A percentile compares a stretch with the other conserved stretches of the same genome.
Conservation (phyloP, 441 rosid genomes). For the Populus hybrid region DNA sequence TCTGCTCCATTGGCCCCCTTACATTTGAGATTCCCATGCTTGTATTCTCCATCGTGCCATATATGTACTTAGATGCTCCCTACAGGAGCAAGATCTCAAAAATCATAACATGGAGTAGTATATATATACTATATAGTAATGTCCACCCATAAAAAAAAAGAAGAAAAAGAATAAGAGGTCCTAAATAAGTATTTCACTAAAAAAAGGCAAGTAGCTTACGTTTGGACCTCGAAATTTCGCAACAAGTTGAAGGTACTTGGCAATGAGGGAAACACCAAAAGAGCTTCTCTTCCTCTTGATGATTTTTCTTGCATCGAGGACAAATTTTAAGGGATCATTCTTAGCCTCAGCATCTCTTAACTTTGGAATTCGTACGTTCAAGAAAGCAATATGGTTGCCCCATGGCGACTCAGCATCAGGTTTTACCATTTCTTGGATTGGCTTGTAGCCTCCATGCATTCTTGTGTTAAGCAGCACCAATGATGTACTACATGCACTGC, state of each 20-base stretch:
- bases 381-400: slow-evolving; percentile 7
- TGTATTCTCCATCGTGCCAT: slow-evolving; percentile 25
- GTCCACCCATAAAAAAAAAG: no score
- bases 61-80: slow-evolving; percentile 23
- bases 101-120: neutral
- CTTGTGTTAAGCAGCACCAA: slow-evolving; percentile 43
- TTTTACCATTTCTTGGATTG: slow-evolving; percentile 44
- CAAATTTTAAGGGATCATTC: slow-evolving; percentile 34
- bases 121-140: no score
- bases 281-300: slow-evolving; percentile 41
- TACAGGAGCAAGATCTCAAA: neutral
- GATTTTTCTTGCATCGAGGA: slow-evolving; percentile 21
- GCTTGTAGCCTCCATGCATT: slow-evolving; percentile 29
- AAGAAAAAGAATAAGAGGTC: neutral
- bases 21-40: slow-evolving; percentile 35
- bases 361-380: slow-evolving; percentile 36
- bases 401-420: slow-evolving; percentile 27
- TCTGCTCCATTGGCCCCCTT: slow-evolving; percentile 32
- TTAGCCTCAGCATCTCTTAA: neutral
- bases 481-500: slow-evolving; percentile 26
- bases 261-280: slow-evolving; percentile 31
- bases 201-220: slow-evolving; percentile 23
- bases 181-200: neutral
- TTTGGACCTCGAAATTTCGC: slow-evolving; percentile 39
- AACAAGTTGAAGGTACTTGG: slow-evolving; percentile 26